phyloP scores from a whole-genome alignment of 805 yeast species.

The Naumovozyma baii region DNA sequence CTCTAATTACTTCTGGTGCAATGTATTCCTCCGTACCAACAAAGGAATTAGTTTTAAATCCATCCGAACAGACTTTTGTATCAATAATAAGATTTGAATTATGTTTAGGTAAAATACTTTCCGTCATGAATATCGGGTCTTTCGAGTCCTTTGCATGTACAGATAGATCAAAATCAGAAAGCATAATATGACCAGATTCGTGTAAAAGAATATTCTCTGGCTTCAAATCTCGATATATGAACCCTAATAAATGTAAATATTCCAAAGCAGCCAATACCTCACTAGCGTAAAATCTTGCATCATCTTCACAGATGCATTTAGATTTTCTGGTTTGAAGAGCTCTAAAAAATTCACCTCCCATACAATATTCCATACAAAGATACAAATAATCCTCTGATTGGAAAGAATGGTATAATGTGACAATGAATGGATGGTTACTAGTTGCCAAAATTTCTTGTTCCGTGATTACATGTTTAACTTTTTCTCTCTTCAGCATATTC shows the following conservation, averaged over 20 bases:
- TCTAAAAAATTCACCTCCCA: slow-evolving; percentile 98
- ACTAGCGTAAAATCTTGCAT: slow-evolving; percentile 89
- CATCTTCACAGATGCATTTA: slow-evolving; percentile 76
- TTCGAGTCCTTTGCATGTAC: slow-evolving; percentile 76
- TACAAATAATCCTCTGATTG: slow-evolving; percentile 87
- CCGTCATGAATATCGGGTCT: slow-evolving; percentile 23
- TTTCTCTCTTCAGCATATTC: slow-evolving; percentile 92
- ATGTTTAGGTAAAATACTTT: not conserved
- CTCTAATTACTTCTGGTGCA: slow-evolving; percentile 96
- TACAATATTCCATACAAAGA: slow-evolving; percentile 96
- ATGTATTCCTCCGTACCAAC: slow-evolving; percentile 98
- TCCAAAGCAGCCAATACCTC: slow-evolving; percentile 97
- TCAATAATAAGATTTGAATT: slow-evolving; percentile 37
- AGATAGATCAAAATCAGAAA: slow-evolving; percentile 90
- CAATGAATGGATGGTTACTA: slow-evolving; percentile 93
- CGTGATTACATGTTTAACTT: slow-evolving; percentile 86
- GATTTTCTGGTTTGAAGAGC: slow-evolving; percentile 87
- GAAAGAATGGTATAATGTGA: slow-evolving; percentile 89
- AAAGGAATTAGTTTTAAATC: slow-evolving; percentile 93
- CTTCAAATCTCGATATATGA: slow-evolving; percentile 89
- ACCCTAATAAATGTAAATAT: slow-evolving; percentile 92
- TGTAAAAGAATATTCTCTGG: slow-evolving; percentile 93
- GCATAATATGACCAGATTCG: slow-evolving; percentile 96
- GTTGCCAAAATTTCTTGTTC: slow-evolving; percentile 96
- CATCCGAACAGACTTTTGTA: slow-evolving; percentile 91